These are phyloP conservation scores for Apiospora saccharicola DNA, from an alignment of 2,329 filamentous ascomycete genomes.

Conservation along the genomic window DNA sequence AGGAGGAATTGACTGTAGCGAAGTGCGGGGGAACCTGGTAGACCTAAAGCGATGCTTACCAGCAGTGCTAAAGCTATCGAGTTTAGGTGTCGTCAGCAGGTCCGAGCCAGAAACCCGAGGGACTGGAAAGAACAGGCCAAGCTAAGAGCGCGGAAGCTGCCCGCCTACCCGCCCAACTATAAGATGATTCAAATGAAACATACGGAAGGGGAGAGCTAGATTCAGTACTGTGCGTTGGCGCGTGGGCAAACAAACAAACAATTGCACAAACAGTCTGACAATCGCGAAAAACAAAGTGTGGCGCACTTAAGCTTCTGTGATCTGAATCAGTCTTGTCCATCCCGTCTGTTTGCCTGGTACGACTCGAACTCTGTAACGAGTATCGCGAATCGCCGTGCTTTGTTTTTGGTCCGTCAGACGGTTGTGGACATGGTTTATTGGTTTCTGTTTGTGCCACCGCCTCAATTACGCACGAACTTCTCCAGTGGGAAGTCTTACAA, in stretches of 20 bases:
- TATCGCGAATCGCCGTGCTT: background rate
- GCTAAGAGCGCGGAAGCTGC: constrained; percentile 16
- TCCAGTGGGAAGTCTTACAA: constrained; percentile 1
- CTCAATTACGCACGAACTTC: background rate
- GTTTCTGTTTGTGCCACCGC: background rate
- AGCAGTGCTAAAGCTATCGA: background rate
- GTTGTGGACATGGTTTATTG: background rate
- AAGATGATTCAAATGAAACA: background rate
- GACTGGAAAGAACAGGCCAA: constrained; percentile 20
- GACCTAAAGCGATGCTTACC: background rate
- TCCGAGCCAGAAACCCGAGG: constrained; percentile 22
- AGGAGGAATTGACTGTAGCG: background rate
- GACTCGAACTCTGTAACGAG: constrained; percentile 10
- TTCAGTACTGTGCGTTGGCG: background rate
- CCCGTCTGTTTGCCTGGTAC: constrained; percentile 2
- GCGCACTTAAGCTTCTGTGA: constrained; percentile 25
- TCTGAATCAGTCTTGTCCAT: constrained; percentile 13
- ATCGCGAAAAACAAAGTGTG: constrained; percentile 24
- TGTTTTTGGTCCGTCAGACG: background rate
- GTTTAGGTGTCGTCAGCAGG: background rate
- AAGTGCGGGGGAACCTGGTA: background rate
- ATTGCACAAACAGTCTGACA: constrained; percentile 10
- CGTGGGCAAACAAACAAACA: constrained; percentile 5
- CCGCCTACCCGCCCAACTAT: constrained; percentile 23
- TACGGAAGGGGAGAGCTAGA: background rate